Evolutionary conservation across 176 grass and related monocot species (phyloP).

Genomic region (Cocos nucifera): DNA sequence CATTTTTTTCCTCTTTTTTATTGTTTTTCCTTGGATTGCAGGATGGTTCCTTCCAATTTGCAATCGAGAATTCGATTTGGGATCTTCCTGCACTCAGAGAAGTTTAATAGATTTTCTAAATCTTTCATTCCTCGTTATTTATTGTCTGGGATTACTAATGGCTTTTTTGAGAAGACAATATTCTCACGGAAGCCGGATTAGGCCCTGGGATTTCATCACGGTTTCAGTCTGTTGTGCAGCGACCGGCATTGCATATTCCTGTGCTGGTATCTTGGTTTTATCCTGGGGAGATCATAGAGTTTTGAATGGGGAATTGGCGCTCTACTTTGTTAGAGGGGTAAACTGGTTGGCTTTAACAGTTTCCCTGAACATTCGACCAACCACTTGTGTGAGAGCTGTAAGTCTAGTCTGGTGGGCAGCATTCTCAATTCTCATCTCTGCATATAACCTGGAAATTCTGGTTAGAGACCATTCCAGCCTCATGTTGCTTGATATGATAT

Average conservation of each 20-base stretch:
- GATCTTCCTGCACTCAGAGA: slow-evolving; percentile 30
- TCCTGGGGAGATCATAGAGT: not conserved
- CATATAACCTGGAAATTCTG: slow-evolving; percentile 40
- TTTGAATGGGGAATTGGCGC: slow-evolving; percentile 3
- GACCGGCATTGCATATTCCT: slow-evolving; percentile 19
- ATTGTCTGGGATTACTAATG: slow-evolving; percentile 23
- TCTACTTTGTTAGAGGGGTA: slow-evolving; percentile 30
- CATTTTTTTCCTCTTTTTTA: not conserved
- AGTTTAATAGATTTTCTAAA: slow-evolving; percentile 27
- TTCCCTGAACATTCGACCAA: slow-evolving; percentile 46
- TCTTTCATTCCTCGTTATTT: slow-evolving; percentile 31
- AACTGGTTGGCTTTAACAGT: slow-evolving; percentile 37
- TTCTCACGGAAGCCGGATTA: not conserved
- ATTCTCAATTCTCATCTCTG: slow-evolving; percentile 46
- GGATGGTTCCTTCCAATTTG: slow-evolving; percentile 35
- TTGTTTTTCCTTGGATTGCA: slow-evolving; percentile 12
- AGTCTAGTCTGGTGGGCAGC: slow-evolving; percentile 60
- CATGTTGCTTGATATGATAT: slow-evolving; percentile 25
- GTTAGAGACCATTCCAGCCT: not conserved
- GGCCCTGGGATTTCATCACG: slow-evolving; percentile 4
- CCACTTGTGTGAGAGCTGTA: slow-evolving; percentile 16
- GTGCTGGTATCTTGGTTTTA: slow-evolving; percentile 10
- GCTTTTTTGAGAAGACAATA: slow-evolving; percentile 17
- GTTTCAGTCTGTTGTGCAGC: slow-evolving; percentile 30
- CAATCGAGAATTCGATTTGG: slow-evolving; percentile 19